Evolutionary conservation across 1,284 basidiomycete genomes (phyloP), one percentile per base, ranked within the genome.

Genomic region (Ceratobasidium sp.): DNA sequence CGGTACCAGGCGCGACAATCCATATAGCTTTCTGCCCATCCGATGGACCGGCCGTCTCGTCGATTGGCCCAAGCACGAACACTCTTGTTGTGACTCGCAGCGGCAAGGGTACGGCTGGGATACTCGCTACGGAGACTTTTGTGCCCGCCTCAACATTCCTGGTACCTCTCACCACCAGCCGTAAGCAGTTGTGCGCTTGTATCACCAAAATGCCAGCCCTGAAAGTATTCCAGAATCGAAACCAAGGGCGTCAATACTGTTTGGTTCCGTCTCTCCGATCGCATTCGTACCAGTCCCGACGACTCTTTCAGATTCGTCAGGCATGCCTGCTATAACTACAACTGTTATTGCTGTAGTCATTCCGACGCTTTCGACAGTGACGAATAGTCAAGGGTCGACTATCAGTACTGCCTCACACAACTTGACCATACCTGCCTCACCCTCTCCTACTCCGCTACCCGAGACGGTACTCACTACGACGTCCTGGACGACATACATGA

Each of bases 11-110:
- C 23, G 64, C 50, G 8, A 32, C 32, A 1, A n/a, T 26, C 16
- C 43, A 41, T 43, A 32, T 67, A 34, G 34, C 21, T 26, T 67
- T 67, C 43, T 67, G 64, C 45, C 64, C 64, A 16, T 26, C 48
- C 36, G 50, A 67, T 23, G 64, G 50, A 2, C 64, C 64, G 14
- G 5, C 48, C 6, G 18, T 21, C 12, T 53, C 48, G 14, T 34
- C 21, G 18, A 21, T 65, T 5, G 23, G 23, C 9, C 45, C 18
- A 30, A 55, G 55, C 36, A 48, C 64, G 12, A 16, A 67, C 36
- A 23, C 50, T 9, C 23, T 21, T 16, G 6, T 16, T n/a, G n/a
- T n/a, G n/a, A n/a, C n/a, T n/a, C n/a, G 14, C 36, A 39, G 14
- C 36, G 14, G 36, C 36, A 14, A 39, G 18, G 23, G 2, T 9